Conservation (phyloP, 768 basidiomycete genomes). For the Collybiopsis luxurians region DNA sequence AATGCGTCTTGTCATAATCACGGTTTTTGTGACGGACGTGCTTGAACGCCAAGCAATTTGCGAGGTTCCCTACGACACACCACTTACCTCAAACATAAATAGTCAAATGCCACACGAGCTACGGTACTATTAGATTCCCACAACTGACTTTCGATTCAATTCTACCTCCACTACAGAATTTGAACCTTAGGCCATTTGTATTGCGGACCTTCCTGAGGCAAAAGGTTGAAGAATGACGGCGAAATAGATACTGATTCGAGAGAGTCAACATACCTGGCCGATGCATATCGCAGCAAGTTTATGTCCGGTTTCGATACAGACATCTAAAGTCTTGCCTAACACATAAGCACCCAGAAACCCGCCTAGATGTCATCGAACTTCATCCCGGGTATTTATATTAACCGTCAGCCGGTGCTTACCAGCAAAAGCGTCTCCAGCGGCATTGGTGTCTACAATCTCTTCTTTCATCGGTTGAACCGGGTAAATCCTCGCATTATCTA, state of each 20-base stretch:
- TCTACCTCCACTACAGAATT: not conserved
- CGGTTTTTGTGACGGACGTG: no score
- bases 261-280: conserved; percentile 52
- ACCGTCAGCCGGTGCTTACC: conserved; percentile 17
- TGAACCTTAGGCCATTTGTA: conserved; percentile 13
- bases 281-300: conserved; percentile 68
- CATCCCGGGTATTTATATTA: no score
- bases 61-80: no score
- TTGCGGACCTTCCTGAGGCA: conserved; percentile 9
- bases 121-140: no score
- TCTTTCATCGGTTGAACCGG: conserved; percentile 40
- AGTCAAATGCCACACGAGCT: no score
- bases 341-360: conserved; percentile 71
- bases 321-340: conserved; percentile 54
- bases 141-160: no score
- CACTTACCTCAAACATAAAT: no score
- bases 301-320: conserved; percentile 66
- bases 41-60: no score
- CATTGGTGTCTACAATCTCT: conserved; percentile 74
- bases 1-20: no score
- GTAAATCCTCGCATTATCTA: conserved; percentile 39
- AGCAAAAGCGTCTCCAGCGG: conserved; percentile 77
- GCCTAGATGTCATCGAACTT: no score
- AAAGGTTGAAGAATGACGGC: not conserved
- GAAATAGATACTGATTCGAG: no score